Conservation (phyloP, 805 yeast genomes). For the Sugiyamaella marilandica region DNA sequence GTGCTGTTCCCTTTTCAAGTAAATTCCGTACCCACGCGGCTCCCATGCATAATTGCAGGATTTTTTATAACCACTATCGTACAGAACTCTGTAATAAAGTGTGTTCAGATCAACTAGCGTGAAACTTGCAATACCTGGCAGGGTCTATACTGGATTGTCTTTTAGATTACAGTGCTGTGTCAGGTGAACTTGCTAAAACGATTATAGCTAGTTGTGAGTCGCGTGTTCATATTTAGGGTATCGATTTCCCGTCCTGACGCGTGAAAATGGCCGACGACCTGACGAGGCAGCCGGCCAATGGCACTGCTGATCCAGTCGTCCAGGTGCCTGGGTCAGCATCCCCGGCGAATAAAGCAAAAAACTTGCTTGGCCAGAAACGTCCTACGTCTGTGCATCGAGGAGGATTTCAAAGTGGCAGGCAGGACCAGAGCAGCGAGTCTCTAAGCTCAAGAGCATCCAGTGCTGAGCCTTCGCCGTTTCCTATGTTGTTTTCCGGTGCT, state of each 20-base stretch:
- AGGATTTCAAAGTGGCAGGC: neutral
- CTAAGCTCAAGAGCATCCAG: neutral
- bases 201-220: too few relatives aligned
- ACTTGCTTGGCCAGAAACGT: constrained; percentile 10
- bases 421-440: neutral
- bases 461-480: constrained; percentile 10
- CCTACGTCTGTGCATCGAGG: constrained; percentile 13
- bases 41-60: neutral
- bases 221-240: too few relatives aligned
- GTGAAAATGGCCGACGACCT: neutral
- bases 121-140: too few relatives aligned
- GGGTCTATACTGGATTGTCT: too few relatives aligned
- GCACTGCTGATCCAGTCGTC: constrained; percentile 9
- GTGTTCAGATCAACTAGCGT: too few relatives aligned
- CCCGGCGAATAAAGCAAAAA: neutral
- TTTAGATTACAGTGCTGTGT: too few relatives aligned
- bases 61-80: neutral
- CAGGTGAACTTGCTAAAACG: too few relatives aligned
- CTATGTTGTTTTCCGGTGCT: constrained; percentile 12
- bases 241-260: neutral
- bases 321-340: constrained; percentile 18
- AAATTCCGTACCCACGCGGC: constrained; percentile 2
- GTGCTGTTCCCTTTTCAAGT: too few relatives aligned
- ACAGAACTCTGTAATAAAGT: too few relatives aligned
- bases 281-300: neutral